Evolutionary conservation across 495 filamentous ascomycete species (phyloP), one percentile per base, ranked within the genome.

Genomic region (Durotheca rogersii): DNA sequence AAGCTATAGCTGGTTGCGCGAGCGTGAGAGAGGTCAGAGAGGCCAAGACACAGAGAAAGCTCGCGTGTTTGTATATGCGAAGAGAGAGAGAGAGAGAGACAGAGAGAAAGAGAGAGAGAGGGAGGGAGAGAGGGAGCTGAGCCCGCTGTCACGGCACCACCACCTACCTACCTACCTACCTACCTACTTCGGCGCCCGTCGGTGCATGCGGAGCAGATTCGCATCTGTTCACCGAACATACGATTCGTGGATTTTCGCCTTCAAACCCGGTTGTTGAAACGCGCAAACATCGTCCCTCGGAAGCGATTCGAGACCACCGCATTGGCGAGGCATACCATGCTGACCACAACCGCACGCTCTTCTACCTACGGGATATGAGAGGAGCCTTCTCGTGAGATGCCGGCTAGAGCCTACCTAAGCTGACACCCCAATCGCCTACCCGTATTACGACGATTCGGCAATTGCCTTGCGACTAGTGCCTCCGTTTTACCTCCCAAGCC

Each of bases 361-460:
- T 41, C 17, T 43, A 37, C 23, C 9, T 25, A 9, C 36, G 36
- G 49, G 34, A 53, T 49, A 53, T 50, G 40, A 59, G 40, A 50
- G 56, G 31, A 53, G 38, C 20, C n/a, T 42, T 17, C 12, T 7
- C 21, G 41, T 43, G 50, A 46, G 31, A 53, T 53, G 56, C 49
- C 39, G 44, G 53, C 35, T 53, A 11, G 19, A 53, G 42, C 43
- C 16, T 19, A 47, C 50, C 21, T 33, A 27, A 46, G 12, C 33
- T 42, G 17, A 53, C 30, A 9, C 45, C 34, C 44, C 38, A 35
- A 50, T 50, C 41, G 19, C 29, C 56, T 31, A 41, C 20, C 50
- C 23, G 44, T 20, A 49, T 27, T 23, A 21, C 55, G 34, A 53
- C 15, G 27, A 16, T 46, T 50, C 35, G 50, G 46, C 23, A 53